Percentiles rank a stretch among this genome's conserved stretches.
phyloP scores from a whole-genome alignment of 1,139 yeast species.

The Insectozyma bohioensis region DNA sequence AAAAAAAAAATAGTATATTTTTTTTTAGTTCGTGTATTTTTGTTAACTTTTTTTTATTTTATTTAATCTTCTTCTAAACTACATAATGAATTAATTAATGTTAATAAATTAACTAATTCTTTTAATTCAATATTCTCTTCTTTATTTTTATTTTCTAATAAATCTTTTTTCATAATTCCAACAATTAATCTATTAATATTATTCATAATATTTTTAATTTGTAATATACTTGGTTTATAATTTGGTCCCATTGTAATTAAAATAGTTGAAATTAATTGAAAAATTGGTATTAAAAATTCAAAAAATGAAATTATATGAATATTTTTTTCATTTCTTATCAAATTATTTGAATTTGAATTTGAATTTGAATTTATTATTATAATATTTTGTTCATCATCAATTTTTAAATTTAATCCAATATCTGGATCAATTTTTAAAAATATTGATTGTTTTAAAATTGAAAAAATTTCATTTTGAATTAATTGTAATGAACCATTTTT shows the following conservation, averaged over 20 bases:
- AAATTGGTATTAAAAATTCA: slow-evolving; percentile 74
- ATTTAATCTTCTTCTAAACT: too few relatives aligned
- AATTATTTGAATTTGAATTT: slow-evolving; percentile 16
- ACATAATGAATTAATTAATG: slow-evolving; percentile 59
- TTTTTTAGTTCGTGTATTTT: too few relatives aligned
- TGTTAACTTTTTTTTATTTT: slow-evolving; percentile 10
- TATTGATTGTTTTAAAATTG: slow-evolving; percentile 54
- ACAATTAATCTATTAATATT: slow-evolving; percentile 58
- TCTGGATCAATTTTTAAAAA: slow-evolving; percentile 77
- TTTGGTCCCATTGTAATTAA: slow-evolving; percentile 78
- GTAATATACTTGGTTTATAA: slow-evolving; percentile 60
- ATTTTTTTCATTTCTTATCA: slow-evolving; percentile 14
- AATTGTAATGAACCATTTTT: slow-evolving; percentile 75
- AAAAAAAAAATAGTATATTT: too few relatives aligned
- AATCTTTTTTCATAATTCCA: slow-evolving; percentile 70
- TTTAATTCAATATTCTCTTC: slow-evolving; percentile 34
- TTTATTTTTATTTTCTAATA: slow-evolving; percentile 32
- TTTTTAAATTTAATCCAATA: slow-evolving; percentile 56
- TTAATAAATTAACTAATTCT: slow-evolving; percentile 55
- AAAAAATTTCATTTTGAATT: slow-evolving; percentile 71
- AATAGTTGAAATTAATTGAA: slow-evolving; percentile 70
- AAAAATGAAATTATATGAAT: slow-evolving; percentile 48
- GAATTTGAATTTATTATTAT: slow-evolving; percentile 5
- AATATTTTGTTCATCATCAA: slow-evolving; percentile 13
- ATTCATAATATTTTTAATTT: slow-evolving; percentile 52